phyloP scores from a whole-genome alignment of 352 stramenopile genomes.

The Phytophthora ramorum region DNA sequence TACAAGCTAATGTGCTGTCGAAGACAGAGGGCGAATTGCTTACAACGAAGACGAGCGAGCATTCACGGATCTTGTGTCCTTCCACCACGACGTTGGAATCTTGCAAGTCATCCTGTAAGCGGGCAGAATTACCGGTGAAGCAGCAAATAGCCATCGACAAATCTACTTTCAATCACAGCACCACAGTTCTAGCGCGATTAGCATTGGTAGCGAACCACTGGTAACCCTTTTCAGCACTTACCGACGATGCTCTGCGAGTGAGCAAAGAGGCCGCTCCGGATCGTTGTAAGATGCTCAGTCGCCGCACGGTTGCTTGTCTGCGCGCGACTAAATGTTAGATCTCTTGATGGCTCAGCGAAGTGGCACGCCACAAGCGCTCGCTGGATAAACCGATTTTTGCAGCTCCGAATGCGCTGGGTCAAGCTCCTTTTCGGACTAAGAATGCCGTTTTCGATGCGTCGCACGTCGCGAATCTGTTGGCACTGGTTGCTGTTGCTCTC shows the following conservation, averaged over 20 bases:
- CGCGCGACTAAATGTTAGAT: constrained; percentile 60
- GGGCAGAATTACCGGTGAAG: constrained; percentile 30
- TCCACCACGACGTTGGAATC: constrained; percentile 15
- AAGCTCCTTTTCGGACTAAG: constrained; percentile 23
- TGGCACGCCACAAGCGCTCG: constrained; percentile 58
- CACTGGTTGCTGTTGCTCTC: background rate
- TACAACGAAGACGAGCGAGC: constrained; percentile 34
- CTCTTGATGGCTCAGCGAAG: constrained; percentile 56
- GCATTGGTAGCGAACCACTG: background rate
- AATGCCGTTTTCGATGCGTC: constrained; percentile 34
- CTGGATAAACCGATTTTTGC: constrained; percentile 78
- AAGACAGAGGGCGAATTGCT: background rate
- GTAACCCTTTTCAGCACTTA: constrained; percentile 24
- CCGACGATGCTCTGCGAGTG: constrained; percentile 63
- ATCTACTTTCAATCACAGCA: constrained; percentile 17
- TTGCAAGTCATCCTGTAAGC: constrained; percentile 23
- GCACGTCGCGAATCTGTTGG: constrained; percentile 31
- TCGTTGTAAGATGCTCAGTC: constrained; percentile 53
- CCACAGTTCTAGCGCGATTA: background rate
- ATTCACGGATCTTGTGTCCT: constrained; percentile 31
- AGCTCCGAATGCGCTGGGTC: constrained; percentile 40
- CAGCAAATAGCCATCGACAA: constrained; percentile 40
- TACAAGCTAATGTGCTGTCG: background rate
- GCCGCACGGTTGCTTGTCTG: constrained; percentile 43
- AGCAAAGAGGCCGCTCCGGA: constrained; percentile 46